Conservation (phyloP, 768 basidiomycete genomes). For the Leccinum uliginosum region DNA sequence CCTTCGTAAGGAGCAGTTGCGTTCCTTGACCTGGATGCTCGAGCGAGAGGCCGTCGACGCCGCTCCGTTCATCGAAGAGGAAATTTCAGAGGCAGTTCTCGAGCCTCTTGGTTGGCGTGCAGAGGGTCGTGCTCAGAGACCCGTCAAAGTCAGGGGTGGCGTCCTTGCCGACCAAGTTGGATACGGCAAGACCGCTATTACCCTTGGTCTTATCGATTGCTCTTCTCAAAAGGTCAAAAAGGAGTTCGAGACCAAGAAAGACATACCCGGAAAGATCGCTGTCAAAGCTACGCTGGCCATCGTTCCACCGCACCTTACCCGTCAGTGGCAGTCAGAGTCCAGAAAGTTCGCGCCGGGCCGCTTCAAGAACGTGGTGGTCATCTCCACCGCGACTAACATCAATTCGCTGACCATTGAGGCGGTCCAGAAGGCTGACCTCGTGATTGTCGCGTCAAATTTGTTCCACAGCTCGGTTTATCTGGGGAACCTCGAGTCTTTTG, state of each 20-base stretch:
- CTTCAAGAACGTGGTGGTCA: conserved; percentile 50
- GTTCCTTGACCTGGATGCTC: conserved; percentile 93
- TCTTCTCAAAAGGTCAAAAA: conserved; percentile 49
- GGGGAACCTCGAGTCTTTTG: conserved; percentile 68
- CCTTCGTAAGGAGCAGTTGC: conserved; percentile 81
- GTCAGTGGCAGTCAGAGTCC: conserved; percentile 88
- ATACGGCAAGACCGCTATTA: conserved; percentile 96
- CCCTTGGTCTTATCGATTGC: conserved; percentile 82
- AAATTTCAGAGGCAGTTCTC: conserved; percentile 86
- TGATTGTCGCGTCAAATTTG: conserved; percentile 83
- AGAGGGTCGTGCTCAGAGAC: conserved; percentile 83
- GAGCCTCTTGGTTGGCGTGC: conserved; percentile 89
- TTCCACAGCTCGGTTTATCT: conserved; percentile 76
- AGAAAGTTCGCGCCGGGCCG: conserved; percentile 63
- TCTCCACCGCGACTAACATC: conserved; percentile 66
- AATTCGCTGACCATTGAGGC: conserved; percentile 70
- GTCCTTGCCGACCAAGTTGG: conserved; percentile 96
- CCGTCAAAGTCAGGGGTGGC: conserved; percentile 75
- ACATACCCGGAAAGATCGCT: conserved; percentile 59
- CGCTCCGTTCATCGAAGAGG: conserved; percentile 84
- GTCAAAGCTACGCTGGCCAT: conserved; percentile 78
- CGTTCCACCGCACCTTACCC: conserved; percentile 85
- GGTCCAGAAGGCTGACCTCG: conserved; percentile 76
- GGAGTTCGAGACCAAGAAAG: conserved; percentile 51
- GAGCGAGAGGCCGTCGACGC: conserved; percentile 62